A percentile compares a stretch with the other conserved stretches of the same genome.
Evolutionary conservation across 495 filamentous ascomycete species (phyloP).

Genomic region (Hyphodiscus hymeniophilus): DNA sequence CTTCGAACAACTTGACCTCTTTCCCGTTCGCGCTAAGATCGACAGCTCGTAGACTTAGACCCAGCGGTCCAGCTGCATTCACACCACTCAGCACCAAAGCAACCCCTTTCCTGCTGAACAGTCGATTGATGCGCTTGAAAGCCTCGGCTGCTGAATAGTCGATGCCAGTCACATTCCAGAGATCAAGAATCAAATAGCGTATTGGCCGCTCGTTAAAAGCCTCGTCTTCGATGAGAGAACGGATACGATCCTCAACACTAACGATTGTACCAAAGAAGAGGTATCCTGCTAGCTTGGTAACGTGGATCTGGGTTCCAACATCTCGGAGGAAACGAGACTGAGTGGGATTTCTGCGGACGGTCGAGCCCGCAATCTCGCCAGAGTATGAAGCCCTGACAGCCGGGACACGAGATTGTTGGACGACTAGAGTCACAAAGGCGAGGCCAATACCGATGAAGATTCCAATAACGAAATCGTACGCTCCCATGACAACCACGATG

Average conservation of each 20-base stretch:
- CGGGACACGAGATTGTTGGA: constrained; percentile 82
- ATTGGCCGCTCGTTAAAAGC: constrained; percentile 70
- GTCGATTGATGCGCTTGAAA: constrained; percentile 82
- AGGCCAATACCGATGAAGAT: constrained; percentile 87
- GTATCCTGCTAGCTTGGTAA: constrained; percentile 86
- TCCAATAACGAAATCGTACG: constrained; percentile 90
- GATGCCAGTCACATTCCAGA: constrained; percentile 80
- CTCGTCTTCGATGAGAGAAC: constrained; percentile 72
- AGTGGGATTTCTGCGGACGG: constrained; percentile 80
- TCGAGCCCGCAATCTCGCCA: constrained; percentile 80
- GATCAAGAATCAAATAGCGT: constrained; percentile 82
- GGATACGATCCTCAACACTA: constrained; percentile 79
- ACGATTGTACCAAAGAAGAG: constrained; percentile 97
- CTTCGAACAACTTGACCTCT: constrained; percentile 69
- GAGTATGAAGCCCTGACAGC: constrained; percentile 82
- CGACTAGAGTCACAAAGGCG: constrained; percentile 82
- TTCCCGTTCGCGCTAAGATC: constrained; percentile 50
- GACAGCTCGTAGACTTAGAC: constrained; percentile 68
- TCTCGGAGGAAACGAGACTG: constrained; percentile 80
- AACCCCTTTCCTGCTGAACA: constrained; percentile 64
- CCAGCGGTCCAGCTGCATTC: constrained; percentile 61
- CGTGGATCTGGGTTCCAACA: constrained; percentile 77
- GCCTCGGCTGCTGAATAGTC: constrained; percentile 95
- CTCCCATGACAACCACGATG: constrained; percentile 95
- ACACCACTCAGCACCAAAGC: constrained; percentile 76